A percentile compares a stretch with the other conserved stretches of the same genome.
phyloP scores from a whole-genome alignment of 345 rosid genomes.

The Geranium brycei region DNA sequence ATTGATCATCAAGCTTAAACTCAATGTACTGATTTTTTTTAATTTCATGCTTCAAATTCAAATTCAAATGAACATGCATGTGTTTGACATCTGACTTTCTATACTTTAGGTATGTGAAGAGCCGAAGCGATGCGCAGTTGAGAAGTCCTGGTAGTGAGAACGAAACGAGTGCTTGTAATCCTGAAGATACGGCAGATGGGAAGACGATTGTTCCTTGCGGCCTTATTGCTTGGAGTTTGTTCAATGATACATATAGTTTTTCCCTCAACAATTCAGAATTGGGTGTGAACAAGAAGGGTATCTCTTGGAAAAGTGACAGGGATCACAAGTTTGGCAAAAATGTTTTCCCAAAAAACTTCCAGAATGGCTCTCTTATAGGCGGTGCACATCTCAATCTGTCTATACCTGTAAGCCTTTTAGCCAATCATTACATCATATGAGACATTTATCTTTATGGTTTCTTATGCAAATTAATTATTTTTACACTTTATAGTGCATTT shows the following conservation, averaged over 20 bases:
- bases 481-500: neutral
- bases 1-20: neutral
- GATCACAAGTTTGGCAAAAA: slow-evolving; percentile 75
- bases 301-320: slow-evolving; percentile 95
- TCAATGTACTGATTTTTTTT: neutral
- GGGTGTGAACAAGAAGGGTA: slow-evolving; percentile 47
- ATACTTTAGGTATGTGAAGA: slow-evolving; percentile 73
- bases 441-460: neutral
- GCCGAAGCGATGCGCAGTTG: slow-evolving; percentile 72
- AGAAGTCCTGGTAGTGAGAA: slow-evolving; percentile 20
- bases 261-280: slow-evolving; percentile 30
- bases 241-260: slow-evolving; percentile 72
- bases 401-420: slow-evolving; percentile 47
- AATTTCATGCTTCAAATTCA: neutral
- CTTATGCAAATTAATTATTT: no score
- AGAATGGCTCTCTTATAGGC: slow-evolving; percentile 49
- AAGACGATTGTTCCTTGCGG: slow-evolving; percentile 76
- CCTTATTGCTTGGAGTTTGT: slow-evolving; percentile 99
- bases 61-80: neutral
- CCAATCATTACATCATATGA: neutral
- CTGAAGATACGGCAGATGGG: slow-evolving; percentile 40
- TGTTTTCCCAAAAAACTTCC: slow-evolving; percentile 76
- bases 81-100: slow-evolving; percentile 2
- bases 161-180: slow-evolving; percentile 46
- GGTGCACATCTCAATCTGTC: slow-evolving; percentile 32